Conservation (phyloP, 2,329 filamentous ascomycete species). For the Mariannaea sp. region DNA sequence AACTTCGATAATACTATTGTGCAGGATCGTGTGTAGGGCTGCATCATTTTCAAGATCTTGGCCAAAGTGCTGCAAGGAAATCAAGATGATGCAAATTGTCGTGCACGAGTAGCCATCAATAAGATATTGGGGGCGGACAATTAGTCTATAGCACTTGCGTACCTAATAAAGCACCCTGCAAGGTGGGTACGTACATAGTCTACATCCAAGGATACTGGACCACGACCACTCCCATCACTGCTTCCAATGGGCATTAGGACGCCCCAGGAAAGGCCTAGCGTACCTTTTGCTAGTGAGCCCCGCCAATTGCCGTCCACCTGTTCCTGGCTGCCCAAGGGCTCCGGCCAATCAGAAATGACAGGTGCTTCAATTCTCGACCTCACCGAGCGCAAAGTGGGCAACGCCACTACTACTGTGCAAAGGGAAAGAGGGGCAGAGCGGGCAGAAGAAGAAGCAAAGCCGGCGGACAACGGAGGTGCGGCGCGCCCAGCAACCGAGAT, state of each 20-base stretch:
- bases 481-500: constrained; percentile 20
- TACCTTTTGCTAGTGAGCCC: neutral
- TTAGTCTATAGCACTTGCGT: no score
- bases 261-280: no score
- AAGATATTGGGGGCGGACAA: no score
- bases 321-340: neutral
- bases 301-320: constrained; percentile 10
- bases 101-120: no score
- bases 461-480: constrained; percentile 8
- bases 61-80: no score
- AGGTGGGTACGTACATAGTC: no score
- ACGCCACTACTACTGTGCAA: constrained; percentile 18
- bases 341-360: constrained; percentile 11
- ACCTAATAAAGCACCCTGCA: no score
- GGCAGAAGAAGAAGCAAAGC: constrained; percentile 4
- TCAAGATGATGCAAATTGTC: no score
- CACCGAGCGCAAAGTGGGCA: constrained; percentile 31
- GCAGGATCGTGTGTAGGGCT: neutral
- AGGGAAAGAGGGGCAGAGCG: constrained; percentile 35
- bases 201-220: no score
- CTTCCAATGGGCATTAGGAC: no score
- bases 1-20: neutral
- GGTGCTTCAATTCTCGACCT: constrained; percentile 30
- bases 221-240: no score
- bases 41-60: no score